These are phyloP conservation scores for Penicillium sp. DNA, from an alignment of 2,329 filamentous ascomycete genomes.

Conservation along the genomic window DNA sequence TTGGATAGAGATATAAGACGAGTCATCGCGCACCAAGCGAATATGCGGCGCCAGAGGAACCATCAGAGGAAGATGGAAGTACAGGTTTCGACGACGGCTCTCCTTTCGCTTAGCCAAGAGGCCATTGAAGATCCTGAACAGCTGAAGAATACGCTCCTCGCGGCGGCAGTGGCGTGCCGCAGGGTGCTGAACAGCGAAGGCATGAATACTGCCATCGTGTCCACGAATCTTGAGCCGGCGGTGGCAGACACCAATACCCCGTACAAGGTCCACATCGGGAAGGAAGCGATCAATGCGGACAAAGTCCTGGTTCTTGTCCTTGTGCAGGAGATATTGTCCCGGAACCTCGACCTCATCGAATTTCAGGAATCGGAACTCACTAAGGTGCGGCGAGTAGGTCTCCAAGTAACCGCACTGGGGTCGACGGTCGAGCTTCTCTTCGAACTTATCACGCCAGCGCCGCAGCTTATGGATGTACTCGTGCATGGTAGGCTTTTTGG, in stretches of 20 bases:
- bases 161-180: slow-evolving; percentile 86
- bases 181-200: slow-evolving; percentile 94
- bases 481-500: slow-evolving; percentile 92
- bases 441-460: slow-evolving; percentile 94
- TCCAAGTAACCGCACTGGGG: slow-evolving; percentile 71
- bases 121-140: slow-evolving; percentile 97
- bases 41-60: slow-evolving; percentile 92
- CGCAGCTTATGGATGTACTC: slow-evolving; percentile 97
- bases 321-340: slow-evolving; percentile 93
- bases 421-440: slow-evolving; percentile 90
- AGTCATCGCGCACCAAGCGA: slow-evolving; percentile 90
- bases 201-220: slow-evolving; percentile 94
- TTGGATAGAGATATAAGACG: slow-evolving; percentile 89
- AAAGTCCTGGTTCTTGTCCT: slow-evolving; percentile 99
- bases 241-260: slow-evolving; percentile 86
- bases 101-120: slow-evolving; percentile 90
- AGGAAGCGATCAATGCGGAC: slow-evolving; percentile 95
- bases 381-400: slow-evolving; percentile 80
- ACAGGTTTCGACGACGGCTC: slow-evolving; percentile 83
- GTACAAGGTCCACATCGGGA: slow-evolving; percentile 87
- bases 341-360: slow-evolving; percentile 98
- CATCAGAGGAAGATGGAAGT: slow-evolving; percentile 95
- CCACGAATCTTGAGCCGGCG: slow-evolving; percentile 91
- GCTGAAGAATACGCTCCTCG: slow-evolving; percentile 89
- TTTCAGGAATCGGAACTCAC: slow-evolving; percentile 95